Conservation (phyloP, 1,284 basidiomycete species). For the Pyrrhoderma noxium region DNA sequence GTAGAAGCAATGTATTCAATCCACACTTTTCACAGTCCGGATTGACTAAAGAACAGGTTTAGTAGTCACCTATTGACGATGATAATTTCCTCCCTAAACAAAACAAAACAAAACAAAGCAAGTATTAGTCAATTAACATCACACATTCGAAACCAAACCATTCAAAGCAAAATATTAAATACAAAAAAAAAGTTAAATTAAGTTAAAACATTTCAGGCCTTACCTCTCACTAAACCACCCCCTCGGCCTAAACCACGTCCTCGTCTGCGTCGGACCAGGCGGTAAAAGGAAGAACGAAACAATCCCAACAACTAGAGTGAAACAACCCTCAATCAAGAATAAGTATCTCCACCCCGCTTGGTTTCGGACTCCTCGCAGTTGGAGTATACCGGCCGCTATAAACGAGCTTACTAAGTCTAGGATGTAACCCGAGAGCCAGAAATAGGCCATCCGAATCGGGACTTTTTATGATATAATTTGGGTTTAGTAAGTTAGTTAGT, state of each 20-base stretch:
- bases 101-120: too few species aligned
- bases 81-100: conserved; percentile 48
- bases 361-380: conserved; percentile 25
- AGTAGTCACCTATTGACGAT: conserved; percentile 53
- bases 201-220: background rate
- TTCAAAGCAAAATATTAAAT: too few species aligned
- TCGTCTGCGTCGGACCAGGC: conserved; percentile 28
- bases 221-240: conserved; percentile 31
- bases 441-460: conserved; percentile 31
- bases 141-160: too few species aligned
- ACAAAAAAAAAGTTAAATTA: too few species aligned
- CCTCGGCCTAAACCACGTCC: conserved; percentile 25
- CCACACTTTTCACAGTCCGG: too few species aligned
- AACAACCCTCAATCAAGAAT: conserved; percentile 15
- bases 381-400: conserved; percentile 27
- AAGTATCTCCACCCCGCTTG: conserved; percentile 23
- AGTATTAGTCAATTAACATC: too few species aligned
- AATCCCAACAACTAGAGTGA: conserved; percentile 25
- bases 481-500: too few species aligned
- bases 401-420: conserved; percentile 24
- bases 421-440: conserved; percentile 28
- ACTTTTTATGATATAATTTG: conserved; percentile 19
- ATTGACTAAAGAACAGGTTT: too few species aligned
- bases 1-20: too few species aligned
- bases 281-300: conserved; percentile 31